Evolutionary conservation across 495 filamentous ascomycete species (phyloP), one percentile per base, ranked within the genome.

Genomic region (Hypomontagnella monticulosa): DNA sequence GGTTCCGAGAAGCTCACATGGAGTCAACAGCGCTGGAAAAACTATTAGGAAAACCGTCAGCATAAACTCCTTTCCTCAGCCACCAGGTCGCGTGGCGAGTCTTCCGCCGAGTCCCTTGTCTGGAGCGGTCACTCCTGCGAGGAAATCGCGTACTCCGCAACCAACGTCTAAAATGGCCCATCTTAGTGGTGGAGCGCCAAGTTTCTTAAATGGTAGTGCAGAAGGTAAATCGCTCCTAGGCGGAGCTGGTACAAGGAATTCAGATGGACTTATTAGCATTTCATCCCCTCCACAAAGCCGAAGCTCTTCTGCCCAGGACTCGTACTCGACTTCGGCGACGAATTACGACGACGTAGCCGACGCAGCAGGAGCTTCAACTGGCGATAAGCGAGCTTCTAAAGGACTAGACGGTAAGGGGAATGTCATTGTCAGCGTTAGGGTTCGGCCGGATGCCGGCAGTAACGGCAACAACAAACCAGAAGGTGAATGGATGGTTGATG

Each of bases 381-480:
- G 76, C 19, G 80, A 83, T 38, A 83, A 79, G 54, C 74, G 78
- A 4, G 27, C 67, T 19, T 85, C 82, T 14, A 85, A 78, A 66
- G 73, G 49, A 10, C 6, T 73, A 34, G 92, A 97, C 59, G 84
- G 81, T 15, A 98, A 97, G 73, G 95, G 96, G 3, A 98, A 98
- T 77, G 95, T 99, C 27, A 81, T 98, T 60, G 93, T 99, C 60
- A 98, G 95, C 70, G 93, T 99, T 47, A 85, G 95, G 61, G 92
- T 98, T 43, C 85, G 96, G 46, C 95, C 95, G 11, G 93, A 97
- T 79, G 82, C 85, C 12, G 83, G 77, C 12, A 79, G 80, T 4
- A 84, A 80, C 18, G 90, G 89, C 42, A 80, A 81, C n/a, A 76
- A 74, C 23, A 84, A 85, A 52, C 73, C 85, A 4, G 90, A 92